Evolutionary conservation across 208 protist species (phyloP).

Genomic region (Wallacemonas sp.): DNA sequence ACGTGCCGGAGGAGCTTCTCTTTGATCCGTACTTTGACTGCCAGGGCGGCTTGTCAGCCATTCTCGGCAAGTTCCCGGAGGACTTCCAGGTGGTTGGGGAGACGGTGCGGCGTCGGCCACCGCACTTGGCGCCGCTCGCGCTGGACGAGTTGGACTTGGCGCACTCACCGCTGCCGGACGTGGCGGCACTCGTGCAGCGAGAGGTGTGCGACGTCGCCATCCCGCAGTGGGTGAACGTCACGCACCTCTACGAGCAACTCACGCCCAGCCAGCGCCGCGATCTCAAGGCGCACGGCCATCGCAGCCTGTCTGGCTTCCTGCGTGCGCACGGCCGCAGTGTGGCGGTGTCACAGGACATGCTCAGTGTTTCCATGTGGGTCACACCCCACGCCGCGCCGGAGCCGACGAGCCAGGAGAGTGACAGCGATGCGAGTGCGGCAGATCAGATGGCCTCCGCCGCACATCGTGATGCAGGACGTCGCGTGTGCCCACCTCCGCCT

Average conservation of each 20-base stretch:
- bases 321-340: slow-evolving; percentile 72
- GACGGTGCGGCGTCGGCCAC: slow-evolving; percentile 63
- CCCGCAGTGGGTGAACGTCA: slow-evolving; percentile 83
- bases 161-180: slow-evolving; percentile 63
- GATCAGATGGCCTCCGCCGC: too few relatives aligned
- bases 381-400: slow-evolving; percentile 23
- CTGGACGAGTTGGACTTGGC: slow-evolving; percentile 69
- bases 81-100: slow-evolving; percentile 83
- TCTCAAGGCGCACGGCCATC: slow-evolving; percentile 56
- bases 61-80: slow-evolving; percentile 82
- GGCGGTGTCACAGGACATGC: slow-evolving; percentile 81
- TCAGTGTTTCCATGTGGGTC: slow-evolving; percentile 86
- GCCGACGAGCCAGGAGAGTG: slow-evolving; percentile 6
- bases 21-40: slow-evolving; percentile 92
- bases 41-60: slow-evolving; percentile 81
- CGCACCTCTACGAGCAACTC: slow-evolving; percentile 81
- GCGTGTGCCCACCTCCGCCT: too few relatives aligned
- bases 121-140: slow-evolving; percentile 74
- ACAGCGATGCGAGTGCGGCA: too few relatives aligned
- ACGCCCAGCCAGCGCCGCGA: slow-evolving; percentile 52
- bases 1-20: slow-evolving; percentile 75
- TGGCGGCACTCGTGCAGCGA: slow-evolving; percentile 52
- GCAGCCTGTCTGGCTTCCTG: slow-evolving; percentile 86
- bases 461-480: too few relatives aligned
- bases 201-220: slow-evolving; percentile 73